Evolutionary conservation across 768 basidiomycete species (phyloP), one percentile per base, ranked within the genome.

Genomic region (Chalciporus piperatus): DNA sequence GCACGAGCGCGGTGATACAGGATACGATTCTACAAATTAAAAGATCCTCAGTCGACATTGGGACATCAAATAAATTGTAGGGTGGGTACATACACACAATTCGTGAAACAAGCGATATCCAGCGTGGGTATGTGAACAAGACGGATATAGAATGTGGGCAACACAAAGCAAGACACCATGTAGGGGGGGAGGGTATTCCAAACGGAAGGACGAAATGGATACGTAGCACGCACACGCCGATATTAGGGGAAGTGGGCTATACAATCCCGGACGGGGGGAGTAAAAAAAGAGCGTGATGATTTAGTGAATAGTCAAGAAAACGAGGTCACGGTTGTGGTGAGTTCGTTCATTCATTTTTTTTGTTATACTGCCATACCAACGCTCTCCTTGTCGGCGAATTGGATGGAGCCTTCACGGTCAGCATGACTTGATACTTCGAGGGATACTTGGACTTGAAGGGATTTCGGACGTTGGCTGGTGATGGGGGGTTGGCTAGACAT

Each of bases 361-460:
- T 16, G 11, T 47, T 46, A 64, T 33, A 59, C 47, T 3, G 41
- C 30, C 13, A 6, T 14, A 19, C 7, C 32, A 35, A 54, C 54
- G 17, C 12, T 44, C 6, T 56, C 54, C 22, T 56, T 57, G 10
- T 60, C 51, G 6, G 1, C 20, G 48, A 47, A 51, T 22, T 45
- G 55, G 16, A 25, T 2, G 3, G 57, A 51, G 13, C n/a, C 12
- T 8, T 55, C 54, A 1, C 8, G 35, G 11, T 55, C 61, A 7
- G 10, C 23, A 5, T 48, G 51, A 40, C 38, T 46, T 10, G 45
- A 8, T 17, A 19, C 20, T 32, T 54, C 50, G 27, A 67, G 39
- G 6, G 53, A n/a, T n/a, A 67, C 39, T 41, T 63, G 57, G 32
- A 59, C 43, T 28, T 50, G 54, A 42, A 54, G 40, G 22, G 8